Percentiles rank a stretch among this genome's conserved stretches.
Evolutionary conservation across 306 rosid species (phyloP).

Genomic region (Acmispon strigosus): DNA sequence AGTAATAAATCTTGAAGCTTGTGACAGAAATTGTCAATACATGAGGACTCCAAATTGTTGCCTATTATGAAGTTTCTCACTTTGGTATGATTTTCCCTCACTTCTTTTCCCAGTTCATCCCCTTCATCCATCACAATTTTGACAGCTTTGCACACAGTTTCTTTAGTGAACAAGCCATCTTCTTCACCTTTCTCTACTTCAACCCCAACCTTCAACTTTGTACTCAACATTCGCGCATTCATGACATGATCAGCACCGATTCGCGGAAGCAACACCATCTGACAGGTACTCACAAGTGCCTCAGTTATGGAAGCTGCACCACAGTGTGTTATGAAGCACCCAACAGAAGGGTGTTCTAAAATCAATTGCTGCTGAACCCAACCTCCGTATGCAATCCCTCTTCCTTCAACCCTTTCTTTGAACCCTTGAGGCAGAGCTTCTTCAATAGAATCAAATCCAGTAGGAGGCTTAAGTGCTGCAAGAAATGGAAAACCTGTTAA

Average conservation of each 20-base stretch:
- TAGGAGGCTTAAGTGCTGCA: slow-evolving; percentile 16
- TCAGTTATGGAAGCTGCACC: slow-evolving; percentile 48
- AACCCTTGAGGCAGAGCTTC: slow-evolving; percentile 19
- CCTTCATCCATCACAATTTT: slow-evolving; percentile 39
- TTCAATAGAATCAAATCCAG: slow-evolving; percentile 1
- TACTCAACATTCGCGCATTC: slow-evolving; percentile 32
- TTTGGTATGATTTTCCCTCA: slow-evolving; percentile 29
- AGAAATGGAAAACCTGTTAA: slow-evolving; percentile 25
- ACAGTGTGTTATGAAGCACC: slow-evolving; percentile 68
- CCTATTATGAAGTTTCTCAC: slow-evolving; percentile 16
- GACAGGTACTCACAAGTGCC: slow-evolving; percentile 35
- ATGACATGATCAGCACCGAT: slow-evolving; percentile 28
- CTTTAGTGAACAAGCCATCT: slow-evolving; percentile 42
- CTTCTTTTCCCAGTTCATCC: slow-evolving; percentile 32
- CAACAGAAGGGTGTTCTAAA: slow-evolving; percentile 44
- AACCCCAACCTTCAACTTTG: slow-evolving; percentile 24
- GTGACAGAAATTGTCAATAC: slow-evolving; percentile 13
- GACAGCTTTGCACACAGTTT: slow-evolving; percentile 35
- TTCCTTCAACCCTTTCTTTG: slow-evolving; percentile 4
- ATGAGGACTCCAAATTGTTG: neutral
- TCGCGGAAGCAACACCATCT: slow-evolving; percentile 41
- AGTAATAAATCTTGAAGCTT: neutral
- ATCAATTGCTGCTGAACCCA: slow-evolving; percentile 56
- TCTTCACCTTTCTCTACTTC: slow-evolving; percentile 58
- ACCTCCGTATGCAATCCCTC: slow-evolving; percentile 27